Evolutionary conservation across 768 basidiomycete species (phyloP).

Genomic region (Gloeophyllum trabeum): DNA sequence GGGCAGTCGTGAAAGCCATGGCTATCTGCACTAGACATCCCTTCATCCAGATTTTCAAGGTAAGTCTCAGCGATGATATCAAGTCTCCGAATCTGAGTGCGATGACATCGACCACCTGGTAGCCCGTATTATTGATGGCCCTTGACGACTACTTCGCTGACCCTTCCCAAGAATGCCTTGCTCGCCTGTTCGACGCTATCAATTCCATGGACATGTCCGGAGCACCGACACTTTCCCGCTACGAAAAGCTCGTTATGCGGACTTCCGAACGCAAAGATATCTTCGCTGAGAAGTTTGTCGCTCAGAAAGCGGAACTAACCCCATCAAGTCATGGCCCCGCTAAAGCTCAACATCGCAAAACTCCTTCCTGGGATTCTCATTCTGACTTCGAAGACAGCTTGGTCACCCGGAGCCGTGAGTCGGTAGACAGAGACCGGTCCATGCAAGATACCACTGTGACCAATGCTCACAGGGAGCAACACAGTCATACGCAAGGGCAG

Average conservation of each 20-base stretch:
- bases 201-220: conserved; percentile 84
- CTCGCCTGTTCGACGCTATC: conserved; percentile 84
- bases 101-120: conserved; percentile 5
- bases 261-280: conserved; percentile 86
- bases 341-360: conserved; percentile 8
- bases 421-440: too few species aligned
- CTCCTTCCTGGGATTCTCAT: conserved; percentile 43
- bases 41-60: conserved; percentile 95
- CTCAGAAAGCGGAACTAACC: background rate
- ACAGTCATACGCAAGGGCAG: conserved; percentile 21
- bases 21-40: conserved; percentile 91
- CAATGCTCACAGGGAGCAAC: too few species aligned
- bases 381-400: conserved; percentile 64
- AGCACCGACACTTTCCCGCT: conserved; percentile 65
- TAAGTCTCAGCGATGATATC: conserved; percentile 17
- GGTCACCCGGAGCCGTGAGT: conserved; percentile 23
- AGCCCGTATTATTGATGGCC: conserved; percentile 91
- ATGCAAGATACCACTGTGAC: too few species aligned
- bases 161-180: conserved; percentile 84
- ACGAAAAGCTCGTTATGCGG: conserved; percentile 85
- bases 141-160: conserved; percentile 89
- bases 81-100: conserved; percentile 2
- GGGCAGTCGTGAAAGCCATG: conserved; percentile 88
- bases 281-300: conserved; percentile 74
- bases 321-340: background rate